Conservation (phyloP, 495 filamentous ascomycete species). For the Hypoxylon lienhwacheense region DNA sequence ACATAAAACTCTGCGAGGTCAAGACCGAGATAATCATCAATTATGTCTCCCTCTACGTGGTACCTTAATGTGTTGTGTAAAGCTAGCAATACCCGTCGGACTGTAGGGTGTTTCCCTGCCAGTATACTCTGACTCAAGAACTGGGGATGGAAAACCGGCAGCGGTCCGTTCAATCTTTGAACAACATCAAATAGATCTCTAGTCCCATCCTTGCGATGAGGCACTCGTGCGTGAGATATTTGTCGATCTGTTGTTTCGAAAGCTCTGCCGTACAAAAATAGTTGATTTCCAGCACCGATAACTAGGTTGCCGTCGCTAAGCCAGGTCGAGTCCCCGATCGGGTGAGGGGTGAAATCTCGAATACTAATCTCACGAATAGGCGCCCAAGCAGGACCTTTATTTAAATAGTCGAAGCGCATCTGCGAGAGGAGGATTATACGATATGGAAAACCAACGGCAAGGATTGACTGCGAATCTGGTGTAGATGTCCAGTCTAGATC, state of each 20-base stretch:
- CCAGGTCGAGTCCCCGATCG: constrained; percentile 93
- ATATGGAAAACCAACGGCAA: constrained; percentile 88
- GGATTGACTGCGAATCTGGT: constrained; percentile 84
- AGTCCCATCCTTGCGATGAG: constrained; percentile 47
- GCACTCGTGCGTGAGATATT: constrained; percentile 64
- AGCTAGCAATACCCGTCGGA: constrained; percentile 71
- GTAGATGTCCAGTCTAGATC: constrained; percentile 96
- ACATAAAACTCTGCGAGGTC: constrained; percentile 70
- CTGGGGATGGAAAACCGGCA: constrained; percentile 93
- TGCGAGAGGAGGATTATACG: constrained; percentile 84
- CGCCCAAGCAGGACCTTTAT: constrained; percentile 88
- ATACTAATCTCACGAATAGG: constrained; percentile 80
- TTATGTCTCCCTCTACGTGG: constrained; percentile 75
- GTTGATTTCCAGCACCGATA: constrained; percentile 86
- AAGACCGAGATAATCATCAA: constrained; percentile 81
- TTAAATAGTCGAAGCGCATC: constrained; percentile 90
- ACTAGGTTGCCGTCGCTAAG: constrained; percentile 79
- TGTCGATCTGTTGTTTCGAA: constrained; percentile 66
- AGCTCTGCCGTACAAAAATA: constrained; percentile 82
- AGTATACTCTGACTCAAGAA: constrained; percentile 88
- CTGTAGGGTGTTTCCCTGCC: constrained; percentile 71
- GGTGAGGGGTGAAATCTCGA: constrained; percentile 80
- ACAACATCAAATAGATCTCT: constrained; percentile 79
- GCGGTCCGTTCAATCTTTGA: constrained; percentile 77
- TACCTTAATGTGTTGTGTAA: constrained; percentile 82